Conservation (phyloP, 2,329 filamentous ascomycete species). For the Trichoderma harzianum region DNA sequence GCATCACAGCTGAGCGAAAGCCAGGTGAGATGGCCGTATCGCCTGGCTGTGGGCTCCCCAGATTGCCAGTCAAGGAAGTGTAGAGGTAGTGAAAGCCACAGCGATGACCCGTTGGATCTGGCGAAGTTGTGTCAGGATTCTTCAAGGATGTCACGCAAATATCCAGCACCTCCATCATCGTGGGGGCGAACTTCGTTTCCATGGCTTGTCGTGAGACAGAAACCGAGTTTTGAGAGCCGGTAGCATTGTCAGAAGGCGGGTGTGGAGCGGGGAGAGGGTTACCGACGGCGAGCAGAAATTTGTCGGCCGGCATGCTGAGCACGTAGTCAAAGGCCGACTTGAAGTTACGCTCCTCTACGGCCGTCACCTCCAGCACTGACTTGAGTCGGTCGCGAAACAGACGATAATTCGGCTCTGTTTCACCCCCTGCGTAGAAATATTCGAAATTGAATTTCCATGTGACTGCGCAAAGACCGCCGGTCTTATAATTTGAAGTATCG, state of each 20-base stretch:
- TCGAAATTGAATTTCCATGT: neutral
- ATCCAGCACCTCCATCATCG: neutral
- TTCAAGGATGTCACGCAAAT: neutral
- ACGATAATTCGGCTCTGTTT: neutral
- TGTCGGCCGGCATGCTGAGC: neutral
- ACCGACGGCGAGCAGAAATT: neutral
- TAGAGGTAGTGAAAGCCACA: neutral
- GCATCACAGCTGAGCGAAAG: neutral
- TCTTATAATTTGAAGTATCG: neutral
- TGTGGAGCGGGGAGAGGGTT: neutral
- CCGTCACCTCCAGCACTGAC: neutral
- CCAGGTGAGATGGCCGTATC: neutral
- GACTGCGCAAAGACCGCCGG: neutral
- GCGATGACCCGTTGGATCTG: neutral
- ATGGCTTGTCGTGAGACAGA: neutral
- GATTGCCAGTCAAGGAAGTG: neutral
- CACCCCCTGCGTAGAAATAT: neutral
- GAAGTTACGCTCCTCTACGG: neutral
- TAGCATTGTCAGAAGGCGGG: neutral
- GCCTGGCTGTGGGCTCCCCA: neutral
- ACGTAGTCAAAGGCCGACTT: neutral
- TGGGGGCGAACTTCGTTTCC: neutral
- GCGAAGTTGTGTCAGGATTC: neutral
- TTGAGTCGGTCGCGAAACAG: neutral
- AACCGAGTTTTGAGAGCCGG: neutral